Evolutionary conservation across 257 asterid species (phyloP).

Genomic region (Nicotiana undulata): DNA sequence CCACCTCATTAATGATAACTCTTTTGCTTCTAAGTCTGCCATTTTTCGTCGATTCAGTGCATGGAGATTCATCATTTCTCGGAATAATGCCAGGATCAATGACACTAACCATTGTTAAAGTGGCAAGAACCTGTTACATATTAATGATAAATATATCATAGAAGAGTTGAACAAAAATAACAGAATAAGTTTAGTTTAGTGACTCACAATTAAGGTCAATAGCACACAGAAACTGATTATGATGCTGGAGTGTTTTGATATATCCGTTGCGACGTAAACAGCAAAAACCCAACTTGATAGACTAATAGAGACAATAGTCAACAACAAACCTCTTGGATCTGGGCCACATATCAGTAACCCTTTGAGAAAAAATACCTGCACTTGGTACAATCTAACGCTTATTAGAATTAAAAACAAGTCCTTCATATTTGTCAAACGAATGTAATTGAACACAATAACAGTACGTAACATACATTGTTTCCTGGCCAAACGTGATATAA

Average conservation of each 20-base stretch:
- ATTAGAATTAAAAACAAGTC: background rate
- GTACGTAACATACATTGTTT: background rate
- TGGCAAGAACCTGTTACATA: slow-evolving; percentile 14
- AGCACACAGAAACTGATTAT: background rate
- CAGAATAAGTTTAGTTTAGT: background rate
- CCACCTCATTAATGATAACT: slow-evolving; percentile 14
- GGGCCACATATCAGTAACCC: slow-evolving; percentile 22
- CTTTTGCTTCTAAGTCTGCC: background rate
- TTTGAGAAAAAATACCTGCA: slow-evolving; percentile 17
- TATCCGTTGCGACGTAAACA: slow-evolving; percentile 8
- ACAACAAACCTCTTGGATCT: slow-evolving; percentile 19
- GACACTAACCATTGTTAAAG: slow-evolving; percentile 13
- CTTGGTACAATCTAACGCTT: background rate
- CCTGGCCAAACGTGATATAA: background rate
- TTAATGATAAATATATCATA: too few relatives aligned
- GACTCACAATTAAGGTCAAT: slow-evolving; percentile 14
- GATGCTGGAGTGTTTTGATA: background rate
- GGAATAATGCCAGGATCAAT: slow-evolving; percentile 18
- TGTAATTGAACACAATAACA: background rate
- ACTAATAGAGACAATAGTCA: slow-evolving; percentile 6
- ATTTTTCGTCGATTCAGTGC: background rate
- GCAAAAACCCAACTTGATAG: slow-evolving; percentile 19
- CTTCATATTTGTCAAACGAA: background rate
- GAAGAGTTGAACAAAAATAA: background rate
- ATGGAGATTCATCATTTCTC: background rate